Conservation (phyloP, 805 yeast genomes). For the Nakazawaea anatomiae region DNA sequence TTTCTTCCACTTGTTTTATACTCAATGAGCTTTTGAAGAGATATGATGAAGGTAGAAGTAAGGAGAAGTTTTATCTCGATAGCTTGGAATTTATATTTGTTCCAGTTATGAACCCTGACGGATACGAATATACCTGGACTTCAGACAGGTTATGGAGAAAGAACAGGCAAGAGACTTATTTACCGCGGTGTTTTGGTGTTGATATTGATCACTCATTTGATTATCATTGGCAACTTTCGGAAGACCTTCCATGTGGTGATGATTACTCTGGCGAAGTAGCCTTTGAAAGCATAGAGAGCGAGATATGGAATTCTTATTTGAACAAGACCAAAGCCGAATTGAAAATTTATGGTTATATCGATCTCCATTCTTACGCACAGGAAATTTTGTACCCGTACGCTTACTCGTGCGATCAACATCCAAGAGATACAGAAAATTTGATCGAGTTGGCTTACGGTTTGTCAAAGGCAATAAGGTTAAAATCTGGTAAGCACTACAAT, state of each 20-base stretch:
- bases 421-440: constrained; percentile 77
- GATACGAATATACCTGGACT: constrained; percentile 79
- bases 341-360: constrained; percentile 69
- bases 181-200: constrained; percentile 68
- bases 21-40: constrained; percentile 40
- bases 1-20: constrained; percentile 59
- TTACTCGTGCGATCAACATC: constrained; percentile 64
- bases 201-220: constrained; percentile 84
- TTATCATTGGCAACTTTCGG: constrained; percentile 60
- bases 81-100: constrained; percentile 67
- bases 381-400: constrained; percentile 82
- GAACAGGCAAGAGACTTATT: constrained; percentile 70
- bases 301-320: constrained; percentile 40
- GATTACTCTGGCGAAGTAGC: constrained; percentile 74
- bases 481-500: constrained; percentile 57
- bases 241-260: constrained; percentile 74
- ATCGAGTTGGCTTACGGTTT: constrained; percentile 78
- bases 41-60: constrained; percentile 33
- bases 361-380: constrained; percentile 81
- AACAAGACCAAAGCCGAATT: constrained; percentile 46
- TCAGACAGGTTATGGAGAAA: constrained; percentile 83
- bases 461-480: constrained; percentile 62
- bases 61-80: constrained; percentile 42
- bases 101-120: constrained; percentile 89
- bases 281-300: constrained; percentile 60